phyloP scores from a whole-genome alignment of 805 yeast species.

The Candida jianshihensis region DNA sequence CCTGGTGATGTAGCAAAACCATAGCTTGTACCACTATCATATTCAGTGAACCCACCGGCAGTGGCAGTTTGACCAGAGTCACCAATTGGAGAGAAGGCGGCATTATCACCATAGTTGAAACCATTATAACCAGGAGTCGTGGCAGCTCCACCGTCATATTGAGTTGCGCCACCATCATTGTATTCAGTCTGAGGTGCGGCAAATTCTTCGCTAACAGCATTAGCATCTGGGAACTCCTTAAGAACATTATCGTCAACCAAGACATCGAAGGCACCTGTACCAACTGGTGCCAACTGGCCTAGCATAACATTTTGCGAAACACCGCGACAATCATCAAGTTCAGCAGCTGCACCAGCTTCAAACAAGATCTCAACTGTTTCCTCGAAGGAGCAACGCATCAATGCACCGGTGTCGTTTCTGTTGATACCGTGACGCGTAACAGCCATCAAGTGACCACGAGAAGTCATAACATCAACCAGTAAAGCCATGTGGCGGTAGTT shows the following conservation, averaged over 20 bases:
- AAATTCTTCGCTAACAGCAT: slow-evolving; percentile 33
- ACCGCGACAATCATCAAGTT: slow-evolving; percentile 96
- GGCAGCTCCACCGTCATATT: slow-evolving; percentile 66
- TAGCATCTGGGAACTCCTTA: slow-evolving; percentile 35
- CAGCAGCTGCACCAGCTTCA: slow-evolving; percentile 98
- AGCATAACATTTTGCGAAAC: slow-evolving; percentile 95
- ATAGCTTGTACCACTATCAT: slow-evolving; percentile 51
- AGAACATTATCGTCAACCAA: slow-evolving; percentile 88
- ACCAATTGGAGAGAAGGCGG: slow-evolving; percentile 87
- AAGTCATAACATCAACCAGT: slow-evolving; percentile 96
- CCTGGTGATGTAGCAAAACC: slow-evolving; percentile 57
- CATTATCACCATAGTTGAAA: slow-evolving; percentile 57
- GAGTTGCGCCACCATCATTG: slow-evolving; percentile 74
- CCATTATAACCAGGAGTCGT: slow-evolving; percentile 73
- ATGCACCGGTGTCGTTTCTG: slow-evolving; percentile 97
- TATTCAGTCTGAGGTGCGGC: slow-evolving; percentile 31
- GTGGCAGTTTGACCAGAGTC: slow-evolving; percentile 83
- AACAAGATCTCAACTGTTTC: slow-evolving; percentile 96
- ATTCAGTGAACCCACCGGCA: slow-evolving; percentile 64
- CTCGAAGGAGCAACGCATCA: slow-evolving; percentile 99
- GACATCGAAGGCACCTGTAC: slow-evolving; percentile 97
- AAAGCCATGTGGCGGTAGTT: slow-evolving; percentile 98
- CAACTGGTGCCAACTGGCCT: slow-evolving; percentile 98
- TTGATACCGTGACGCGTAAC: slow-evolving; percentile 99
- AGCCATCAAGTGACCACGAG: slow-evolving; percentile 97